Percentiles rank a stretch among this genome's conserved stretches.
phyloP scores from a whole-genome alignment of 352 stramenopile species.

The Phytophthora niederhauseri region DNA sequence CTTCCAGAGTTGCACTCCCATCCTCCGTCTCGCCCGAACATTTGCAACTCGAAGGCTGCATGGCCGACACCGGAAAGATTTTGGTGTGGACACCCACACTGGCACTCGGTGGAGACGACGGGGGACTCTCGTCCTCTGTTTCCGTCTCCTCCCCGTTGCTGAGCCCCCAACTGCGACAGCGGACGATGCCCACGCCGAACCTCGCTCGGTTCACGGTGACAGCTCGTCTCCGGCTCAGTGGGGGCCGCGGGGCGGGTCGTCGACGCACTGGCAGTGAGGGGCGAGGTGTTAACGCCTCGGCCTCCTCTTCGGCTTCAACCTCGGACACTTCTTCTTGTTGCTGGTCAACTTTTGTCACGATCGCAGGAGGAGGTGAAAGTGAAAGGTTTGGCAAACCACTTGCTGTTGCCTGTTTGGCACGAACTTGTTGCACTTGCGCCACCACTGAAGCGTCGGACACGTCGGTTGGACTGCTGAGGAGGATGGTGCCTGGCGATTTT shows the following conservation, averaged over 20 bases:
- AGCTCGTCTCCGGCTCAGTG: slow-evolving; percentile 18
- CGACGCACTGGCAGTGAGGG: slow-evolving; percentile 9
- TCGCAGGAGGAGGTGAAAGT: neutral
- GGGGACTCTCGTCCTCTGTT: slow-evolving; percentile 27
- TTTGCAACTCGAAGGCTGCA: slow-evolving; percentile 4
- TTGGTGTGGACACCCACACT: neutral
- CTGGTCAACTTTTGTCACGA: slow-evolving; percentile 16
- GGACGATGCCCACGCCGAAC: slow-evolving; percentile 32
- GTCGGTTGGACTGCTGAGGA: slow-evolving; percentile 33
- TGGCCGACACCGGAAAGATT: neutral
- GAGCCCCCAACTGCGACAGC: slow-evolving; percentile 22
- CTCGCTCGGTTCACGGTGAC: slow-evolving; percentile 18
- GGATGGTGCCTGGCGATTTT: neutral
- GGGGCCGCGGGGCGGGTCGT: slow-evolving; percentile 11
- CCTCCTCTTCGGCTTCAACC: slow-evolving; percentile 13
- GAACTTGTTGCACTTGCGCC: slow-evolving; percentile 15
- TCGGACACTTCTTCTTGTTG: slow-evolving; percentile 13
- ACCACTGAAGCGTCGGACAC: slow-evolving; percentile 20
- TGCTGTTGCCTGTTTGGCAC: slow-evolving; percentile 18
- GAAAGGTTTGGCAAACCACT: slow-evolving; percentile 25
- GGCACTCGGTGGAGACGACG: neutral
- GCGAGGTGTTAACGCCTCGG: slow-evolving; percentile 12
- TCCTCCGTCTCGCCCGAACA: slow-evolving; percentile 4
- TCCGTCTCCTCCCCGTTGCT: slow-evolving; percentile 32
- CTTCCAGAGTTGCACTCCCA: slow-evolving; percentile 15